Percentiles rank a stretch among this genome's conserved stretches.
Conservation (phyloP, 1,284 basidiomycete species). For the Testicularia cyperi region DNA sequence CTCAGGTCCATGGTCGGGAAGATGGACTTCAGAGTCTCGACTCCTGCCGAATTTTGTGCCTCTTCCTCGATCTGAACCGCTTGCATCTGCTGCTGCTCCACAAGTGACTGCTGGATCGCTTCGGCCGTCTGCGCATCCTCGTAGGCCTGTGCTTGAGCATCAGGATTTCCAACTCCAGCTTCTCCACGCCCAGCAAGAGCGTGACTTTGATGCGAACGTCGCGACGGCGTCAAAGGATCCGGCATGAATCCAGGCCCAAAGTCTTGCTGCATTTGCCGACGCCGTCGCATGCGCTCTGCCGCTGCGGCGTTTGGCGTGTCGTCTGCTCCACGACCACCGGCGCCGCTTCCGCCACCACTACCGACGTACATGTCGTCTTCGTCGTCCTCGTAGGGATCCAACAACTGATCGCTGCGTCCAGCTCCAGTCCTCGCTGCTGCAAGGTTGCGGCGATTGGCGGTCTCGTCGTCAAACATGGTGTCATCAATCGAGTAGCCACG, state of each 20-base stretch:
- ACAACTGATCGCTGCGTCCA: neutral
- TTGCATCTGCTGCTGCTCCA: slow-evolving; percentile 15
- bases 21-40: slow-evolving; percentile 49
- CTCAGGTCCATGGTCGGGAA: slow-evolving; percentile 46
- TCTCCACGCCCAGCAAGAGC: no score
- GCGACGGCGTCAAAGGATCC: slow-evolving; percentile 9
- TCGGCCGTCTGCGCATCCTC: slow-evolving; percentile 29
- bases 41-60: slow-evolving; percentile 35
- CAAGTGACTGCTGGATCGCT: slow-evolving; percentile 29
- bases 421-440: slow-evolving; percentile 7
- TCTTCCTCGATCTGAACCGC: slow-evolving; percentile 16
- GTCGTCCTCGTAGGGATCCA: slow-evolving; percentile 1
- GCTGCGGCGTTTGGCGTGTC: slow-evolving; percentile 15
- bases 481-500: slow-evolving; percentile 38
- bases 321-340: neutral
- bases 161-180: neutral
- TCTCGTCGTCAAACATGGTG: slow-evolving; percentile 35
- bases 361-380: slow-evolving; percentile 14
- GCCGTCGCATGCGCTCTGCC: slow-evolving; percentile 15
- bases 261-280: slow-evolving; percentile 29
- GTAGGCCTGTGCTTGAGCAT: slow-evolving; percentile 8
- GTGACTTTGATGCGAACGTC: no score
- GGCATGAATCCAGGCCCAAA: slow-evolving; percentile 19
- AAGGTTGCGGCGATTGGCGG: slow-evolving; percentile 26
- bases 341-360: slow-evolving; percentile 5